These are phyloP conservation scores for Clavaria fumosa DNA, from an alignment of 768 basidiomycete genomes.

Conservation along the genomic window DNA sequence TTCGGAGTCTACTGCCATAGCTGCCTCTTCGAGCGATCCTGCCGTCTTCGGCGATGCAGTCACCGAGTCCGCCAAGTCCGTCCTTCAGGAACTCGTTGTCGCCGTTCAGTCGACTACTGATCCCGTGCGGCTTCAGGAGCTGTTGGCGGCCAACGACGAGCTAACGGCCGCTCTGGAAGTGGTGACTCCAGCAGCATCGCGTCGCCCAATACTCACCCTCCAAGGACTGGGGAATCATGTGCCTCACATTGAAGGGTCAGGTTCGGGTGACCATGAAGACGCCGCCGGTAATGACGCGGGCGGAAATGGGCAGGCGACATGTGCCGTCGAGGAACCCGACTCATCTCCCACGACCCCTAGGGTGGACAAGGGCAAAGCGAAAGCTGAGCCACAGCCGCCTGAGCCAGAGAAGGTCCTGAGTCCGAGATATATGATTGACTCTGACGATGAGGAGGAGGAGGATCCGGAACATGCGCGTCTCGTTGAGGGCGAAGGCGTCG, in stretches of 20 bases:
- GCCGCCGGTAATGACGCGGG: conserved; percentile 7
- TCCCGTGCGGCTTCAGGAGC: conserved; percentile 43
- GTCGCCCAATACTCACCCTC: conserved; percentile 28
- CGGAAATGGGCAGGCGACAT: too few species aligned
- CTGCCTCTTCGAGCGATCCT: conserved; percentile 9
- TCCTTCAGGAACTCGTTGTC: conserved; percentile 34
- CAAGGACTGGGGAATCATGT: conserved; percentile 29
- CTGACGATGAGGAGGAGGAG: conserved; percentile 36
- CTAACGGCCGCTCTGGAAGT: conserved; percentile 42
- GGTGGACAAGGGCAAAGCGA: conserved; percentile 67
- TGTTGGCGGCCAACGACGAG: conserved; percentile 59
- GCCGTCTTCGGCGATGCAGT: too few species aligned
- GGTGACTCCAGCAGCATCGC: conserved; percentile 23
- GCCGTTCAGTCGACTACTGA: conserved; percentile 44
- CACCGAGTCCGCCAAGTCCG: too few species aligned
- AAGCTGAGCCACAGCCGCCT: conserved; percentile 53
- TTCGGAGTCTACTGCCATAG: too few species aligned
- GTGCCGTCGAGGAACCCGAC: too few species aligned
- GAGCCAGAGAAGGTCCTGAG: conserved; percentile 56
- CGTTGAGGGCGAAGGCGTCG: conserved; percentile 22
- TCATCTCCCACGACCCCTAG: conserved; percentile 40
- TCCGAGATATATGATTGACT: conserved; percentile 37
- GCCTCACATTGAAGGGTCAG: conserved; percentile 12
- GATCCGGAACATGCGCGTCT: conserved; percentile 22
- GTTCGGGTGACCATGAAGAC: conserved; percentile 7